phyloP scores from a whole-genome alignment of 23 red algal genomes.

The Agarophyton chilense region DNA sequence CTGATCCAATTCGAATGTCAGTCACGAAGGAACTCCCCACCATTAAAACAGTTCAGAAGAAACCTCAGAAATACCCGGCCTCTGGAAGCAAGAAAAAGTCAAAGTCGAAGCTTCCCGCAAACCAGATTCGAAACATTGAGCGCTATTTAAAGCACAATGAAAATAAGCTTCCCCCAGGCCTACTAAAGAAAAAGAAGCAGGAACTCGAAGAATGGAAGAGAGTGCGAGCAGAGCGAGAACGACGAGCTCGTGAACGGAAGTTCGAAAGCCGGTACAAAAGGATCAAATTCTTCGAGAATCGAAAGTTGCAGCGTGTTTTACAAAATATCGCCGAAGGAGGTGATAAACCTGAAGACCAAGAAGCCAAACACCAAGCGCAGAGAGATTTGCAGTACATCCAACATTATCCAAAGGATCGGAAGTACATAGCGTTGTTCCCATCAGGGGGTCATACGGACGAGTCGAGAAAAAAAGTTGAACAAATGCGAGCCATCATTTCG shows the following conservation, averaged over 20 bases:
- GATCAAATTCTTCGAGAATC: slow-evolving; percentile 74
- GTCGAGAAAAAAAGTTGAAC: slow-evolving; percentile 43
- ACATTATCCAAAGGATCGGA: slow-evolving; percentile 63
- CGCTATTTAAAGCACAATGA: slow-evolving; percentile 36
- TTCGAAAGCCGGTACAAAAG: slow-evolving; percentile 28
- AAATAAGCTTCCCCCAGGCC: slow-evolving; percentile 2
- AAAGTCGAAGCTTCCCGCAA: not conserved
- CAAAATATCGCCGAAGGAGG: slow-evolving; percentile 39
- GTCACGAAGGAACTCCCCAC: not conserved
- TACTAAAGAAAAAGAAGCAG: slow-evolving; percentile 35
- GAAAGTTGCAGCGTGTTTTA: slow-evolving; percentile 53
- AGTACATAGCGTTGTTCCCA: slow-evolving; percentile 86
- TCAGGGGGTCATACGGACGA: slow-evolving; percentile 70
- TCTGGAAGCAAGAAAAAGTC: not conserved
- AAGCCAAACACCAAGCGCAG: slow-evolving; percentile 24
- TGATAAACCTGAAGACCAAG: slow-evolving; percentile 17
- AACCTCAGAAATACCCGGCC: not conserved
- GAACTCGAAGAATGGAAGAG: slow-evolving; percentile 42
- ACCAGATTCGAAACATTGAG: slow-evolving; percentile 50
- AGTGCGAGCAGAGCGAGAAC: slow-evolving; percentile 33
- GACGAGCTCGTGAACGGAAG: slow-evolving; percentile 48
- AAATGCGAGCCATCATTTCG: slow-evolving; percentile 55
- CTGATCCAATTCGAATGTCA: not conserved
- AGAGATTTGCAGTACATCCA: slow-evolving; percentile 70
- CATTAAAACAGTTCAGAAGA: not conserved